Evolutionary conservation across 1,284 basidiomycete species (phyloP), one percentile per base, ranked within the genome.

Genomic region (Coniferiporia weirii): DNA sequence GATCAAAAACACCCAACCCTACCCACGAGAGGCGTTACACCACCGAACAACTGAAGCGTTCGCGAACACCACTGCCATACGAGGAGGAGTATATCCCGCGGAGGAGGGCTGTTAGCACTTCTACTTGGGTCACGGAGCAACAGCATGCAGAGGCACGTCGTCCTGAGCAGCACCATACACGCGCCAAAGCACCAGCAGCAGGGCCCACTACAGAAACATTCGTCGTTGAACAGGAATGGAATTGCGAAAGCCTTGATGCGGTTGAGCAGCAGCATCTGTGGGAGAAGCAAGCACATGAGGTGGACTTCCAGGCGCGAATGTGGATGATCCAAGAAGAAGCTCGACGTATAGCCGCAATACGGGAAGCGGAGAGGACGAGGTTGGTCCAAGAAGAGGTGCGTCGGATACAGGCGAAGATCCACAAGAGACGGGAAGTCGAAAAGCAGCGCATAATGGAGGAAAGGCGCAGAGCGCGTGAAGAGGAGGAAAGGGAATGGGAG

Each of bases 101-200:
- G 71, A 67, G 75, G 63, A 76, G 78, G 56, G 75, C 78, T 70
- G 73, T 75, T 15, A 71, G 79, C 61, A 77, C 78, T 12, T 81
- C 78, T 64, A 72, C 79, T 9, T 84, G 84, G 81, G 77, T 79
- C 15, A 73, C 77, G 54, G 79, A 85, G 62, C 79, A 83, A 66
- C 78, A 82, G 63, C 68, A 68, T 47, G 71, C 72, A 56, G 74
- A 73, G 48, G 64, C 76, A 73, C 64, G 73, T 75, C 65, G 80
- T 76, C 63, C 78, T 57, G 86, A 86, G 84, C 79, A 85, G 52
- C 69, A 76, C 49, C 69, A 76, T 50, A 76, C 82, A 64, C 71
- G 72, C 38, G 38, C 38, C 2, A 40, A 3, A 15, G 38, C 38
- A 62, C 65, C 69, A 64, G 67, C 70, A 65, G 64, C 66, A 27